A percentile compares a stretch with the other conserved stretches of the same genome.
phyloP scores from a whole-genome alignment of 2,329 filamentous ascomycete species.

The Ustulina deusta region DNA sequence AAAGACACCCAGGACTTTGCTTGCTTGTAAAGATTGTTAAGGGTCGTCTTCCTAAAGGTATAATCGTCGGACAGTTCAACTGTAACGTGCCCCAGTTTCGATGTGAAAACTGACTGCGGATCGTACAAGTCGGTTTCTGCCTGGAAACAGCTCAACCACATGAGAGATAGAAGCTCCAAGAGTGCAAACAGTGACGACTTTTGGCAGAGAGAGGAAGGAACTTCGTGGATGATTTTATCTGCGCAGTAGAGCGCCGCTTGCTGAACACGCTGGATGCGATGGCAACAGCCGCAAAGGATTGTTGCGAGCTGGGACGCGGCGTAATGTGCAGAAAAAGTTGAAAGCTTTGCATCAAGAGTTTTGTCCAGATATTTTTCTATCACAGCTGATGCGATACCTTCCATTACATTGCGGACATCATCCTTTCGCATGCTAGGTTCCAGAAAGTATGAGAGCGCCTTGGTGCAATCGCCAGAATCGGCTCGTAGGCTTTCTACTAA shows the following conservation, averaged over 20 bases:
- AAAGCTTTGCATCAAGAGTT: slow-evolving; percentile 76
- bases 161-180: slow-evolving; percentile 88
- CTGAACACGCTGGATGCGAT: slow-evolving; percentile 92
- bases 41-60: slow-evolving; percentile 79
- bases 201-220: slow-evolving; percentile 91
- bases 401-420: slow-evolving; percentile 74
- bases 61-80: slow-evolving; percentile 97
- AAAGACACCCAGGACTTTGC: slow-evolving; percentile 84
- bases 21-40: slow-evolving; percentile 80
- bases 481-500: slow-evolving; percentile 90
- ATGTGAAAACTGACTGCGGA: slow-evolving; percentile 84
- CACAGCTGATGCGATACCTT: slow-evolving; percentile 73
- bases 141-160: slow-evolving; percentile 96
- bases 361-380: slow-evolving; percentile 83
- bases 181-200: slow-evolving; percentile 91
- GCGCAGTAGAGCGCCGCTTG: slow-evolving; percentile 86
- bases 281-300: slow-evolving; percentile 90
- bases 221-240: slow-evolving; percentile 83
- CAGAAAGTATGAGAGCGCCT: slow-evolving; percentile 91
- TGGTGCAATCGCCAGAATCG: slow-evolving; percentile 88
- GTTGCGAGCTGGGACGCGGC: slow-evolving; percentile 87
- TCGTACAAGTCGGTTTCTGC: slow-evolving; percentile 94
- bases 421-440: slow-evolving; percentile 82
- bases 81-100: slow-evolving; percentile 79
- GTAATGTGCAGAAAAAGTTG: slow-evolving; percentile 89